phyloP scores from a whole-genome alignment of 768 basidiomycete species.

The Coprinopsis cinerea region DNA sequence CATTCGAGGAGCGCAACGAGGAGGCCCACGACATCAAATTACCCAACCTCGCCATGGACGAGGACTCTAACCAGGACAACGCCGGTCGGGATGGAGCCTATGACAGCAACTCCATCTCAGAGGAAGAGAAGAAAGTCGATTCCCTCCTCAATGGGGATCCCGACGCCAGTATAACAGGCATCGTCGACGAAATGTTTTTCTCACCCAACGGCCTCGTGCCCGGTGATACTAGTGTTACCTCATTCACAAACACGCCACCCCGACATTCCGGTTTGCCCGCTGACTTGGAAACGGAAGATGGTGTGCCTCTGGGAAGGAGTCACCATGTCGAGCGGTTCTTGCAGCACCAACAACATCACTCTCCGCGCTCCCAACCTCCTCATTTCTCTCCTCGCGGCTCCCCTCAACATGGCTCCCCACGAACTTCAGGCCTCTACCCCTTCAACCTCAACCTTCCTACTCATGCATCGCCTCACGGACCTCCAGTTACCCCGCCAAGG shows the following conservation, averaged over 20 bases:
- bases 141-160: slow-evolving; percentile 34
- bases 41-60: slow-evolving; percentile 8
- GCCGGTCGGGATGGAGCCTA: slow-evolving; percentile 39
- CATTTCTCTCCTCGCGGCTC: slow-evolving; percentile 26
- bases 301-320: slow-evolving; percentile 56
- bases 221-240: slow-evolving; percentile 17
- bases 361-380: slow-evolving; percentile 26
- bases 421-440: slow-evolving; percentile 15
- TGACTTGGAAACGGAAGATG: slow-evolving; percentile 58
- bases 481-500: slow-evolving; percentile 31
- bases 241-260: slow-evolving; percentile 38
- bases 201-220: slow-evolving; percentile 26
- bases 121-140: slow-evolving; percentile 32
- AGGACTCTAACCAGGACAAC: slow-evolving; percentile 17
- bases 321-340: slow-evolving; percentile 54
- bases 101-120: slow-evolving; percentile 39
- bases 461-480: slow-evolving; percentile 26
- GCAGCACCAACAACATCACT: slow-evolving; percentile 35
- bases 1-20: slow-evolving; percentile 8
- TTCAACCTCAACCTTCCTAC: slow-evolving; percentile 26
- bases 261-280: slow-evolving; percentile 38
- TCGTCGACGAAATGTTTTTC: slow-evolving; percentile 66
- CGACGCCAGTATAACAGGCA: slow-evolving; percentile 61
- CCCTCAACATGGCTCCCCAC: slow-evolving; percentile 16
- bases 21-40: slow-evolving; percentile 21